A percentile compares a stretch with the other conserved stretches of the same genome.
phyloP scores from a whole-genome alignment of 768 basidiomycete genomes.

The Tephrocybe sp. region DNA sequence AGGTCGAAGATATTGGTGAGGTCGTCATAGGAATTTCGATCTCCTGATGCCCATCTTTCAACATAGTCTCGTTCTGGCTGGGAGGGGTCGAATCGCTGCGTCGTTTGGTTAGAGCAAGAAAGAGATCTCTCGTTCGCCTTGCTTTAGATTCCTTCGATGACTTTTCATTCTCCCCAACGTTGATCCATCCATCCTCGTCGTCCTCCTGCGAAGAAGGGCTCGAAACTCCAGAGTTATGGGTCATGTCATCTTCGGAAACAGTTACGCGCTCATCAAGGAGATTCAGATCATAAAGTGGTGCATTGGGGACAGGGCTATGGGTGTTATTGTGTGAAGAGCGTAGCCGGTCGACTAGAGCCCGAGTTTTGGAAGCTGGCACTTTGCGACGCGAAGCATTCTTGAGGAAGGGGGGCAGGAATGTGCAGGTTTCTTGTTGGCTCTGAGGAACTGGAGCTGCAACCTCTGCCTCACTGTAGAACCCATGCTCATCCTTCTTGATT shows the following conservation, averaged over 20 bases:
- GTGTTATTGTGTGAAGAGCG: slow-evolving; percentile 34
- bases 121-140: slow-evolving; percentile 41
- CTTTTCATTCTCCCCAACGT: slow-evolving; percentile 24
- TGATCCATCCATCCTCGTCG: slow-evolving; percentile 48
- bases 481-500: slow-evolving; percentile 54
- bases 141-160: slow-evolving; percentile 30
- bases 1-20: slow-evolving; percentile 25
- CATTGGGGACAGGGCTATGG: slow-evolving; percentile 32
- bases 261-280: slow-evolving; percentile 33
- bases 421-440: slow-evolving; percentile 26
- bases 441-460: slow-evolving; percentile 29
- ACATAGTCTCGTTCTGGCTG: slow-evolving; percentile 18
- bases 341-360: slow-evolving; percentile 58
- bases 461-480: slow-evolving; percentile 47
- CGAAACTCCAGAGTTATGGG: slow-evolving; percentile 28
- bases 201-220: slow-evolving; percentile 35
- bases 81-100: slow-evolving; percentile 40
- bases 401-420: slow-evolving; percentile 50
- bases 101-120: slow-evolving; percentile 39
- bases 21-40: slow-evolving; percentile 14
- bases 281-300: slow-evolving; percentile 28
- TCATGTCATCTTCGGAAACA: slow-evolving; percentile 41
- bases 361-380: slow-evolving; percentile 51
- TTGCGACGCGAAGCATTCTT: slow-evolving; percentile 39
- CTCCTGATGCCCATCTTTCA: slow-evolving; percentile 10